Evolutionary conservation across 2,329 filamentous ascomycete genomes (phyloP).

Genomic region (Alternaria consortialis): DNA sequence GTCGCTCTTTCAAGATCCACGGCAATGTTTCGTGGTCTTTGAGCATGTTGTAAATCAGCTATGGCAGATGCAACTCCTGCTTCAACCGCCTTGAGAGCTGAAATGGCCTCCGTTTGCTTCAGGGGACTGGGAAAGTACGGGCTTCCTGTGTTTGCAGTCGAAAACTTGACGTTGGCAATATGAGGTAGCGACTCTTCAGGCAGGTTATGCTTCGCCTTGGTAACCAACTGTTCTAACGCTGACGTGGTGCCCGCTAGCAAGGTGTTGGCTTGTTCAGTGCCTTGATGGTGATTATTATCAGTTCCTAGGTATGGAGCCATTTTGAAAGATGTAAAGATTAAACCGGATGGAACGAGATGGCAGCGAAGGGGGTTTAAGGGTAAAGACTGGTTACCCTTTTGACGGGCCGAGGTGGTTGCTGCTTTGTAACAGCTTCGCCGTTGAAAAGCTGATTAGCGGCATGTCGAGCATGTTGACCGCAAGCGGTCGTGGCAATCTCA

Average conservation of each 20-base stretch:
- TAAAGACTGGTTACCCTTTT: conserved; percentile 1
- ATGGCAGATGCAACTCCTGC: conserved; percentile 68
- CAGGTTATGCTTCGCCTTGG: conserved; percentile 44
- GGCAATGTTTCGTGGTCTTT: conserved; percentile 54
- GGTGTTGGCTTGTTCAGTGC: conserved; percentile 29
- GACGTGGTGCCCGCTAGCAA: conserved; percentile 46
- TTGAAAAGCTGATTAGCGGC: conserved; percentile 28
- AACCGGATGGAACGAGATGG: conserved; percentile 3
- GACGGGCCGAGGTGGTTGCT: conserved; percentile 15
- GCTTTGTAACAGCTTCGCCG: conserved; percentile 21
- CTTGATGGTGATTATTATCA: conserved; percentile 21
- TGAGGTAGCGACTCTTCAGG: conserved; percentile 45
- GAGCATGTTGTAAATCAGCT: conserved; percentile 63
- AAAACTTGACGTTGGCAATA: conserved; percentile 43
- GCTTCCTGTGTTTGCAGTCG: conserved; percentile 49
- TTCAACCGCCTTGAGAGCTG: conserved; percentile 68
- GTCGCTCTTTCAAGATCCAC: conserved; percentile 65
- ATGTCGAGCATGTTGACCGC: conserved; percentile 19
- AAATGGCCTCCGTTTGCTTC: conserved; percentile 63
- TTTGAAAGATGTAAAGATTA: conserved; percentile 1
- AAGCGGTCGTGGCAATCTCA: conserved; percentile 25
- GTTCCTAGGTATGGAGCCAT: conserved; percentile 44
- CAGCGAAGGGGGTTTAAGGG: conserved; percentile 11
- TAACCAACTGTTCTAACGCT: conserved; percentile 45
- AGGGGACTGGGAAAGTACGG: conserved; percentile 57